Evolutionary conservation across 2,329 filamentous ascomycete species (phyloP), one percentile per base, ranked within the genome.

Genomic region (Metarhizium sp.): DNA sequence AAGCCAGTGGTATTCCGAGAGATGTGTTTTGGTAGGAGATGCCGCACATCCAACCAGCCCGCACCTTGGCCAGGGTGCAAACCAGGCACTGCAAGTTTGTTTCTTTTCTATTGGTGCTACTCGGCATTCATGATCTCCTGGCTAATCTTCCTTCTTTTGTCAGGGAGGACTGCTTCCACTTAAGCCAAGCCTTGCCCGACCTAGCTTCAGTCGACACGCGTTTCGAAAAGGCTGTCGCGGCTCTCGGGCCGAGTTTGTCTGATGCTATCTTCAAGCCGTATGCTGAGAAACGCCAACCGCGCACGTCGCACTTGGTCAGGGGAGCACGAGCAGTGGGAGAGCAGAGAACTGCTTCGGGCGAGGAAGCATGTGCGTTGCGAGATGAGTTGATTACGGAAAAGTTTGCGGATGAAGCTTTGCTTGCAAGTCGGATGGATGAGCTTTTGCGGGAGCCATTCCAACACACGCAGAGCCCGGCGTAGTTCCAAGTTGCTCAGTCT

Each of bases 31-130:
- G 29, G 57, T 62, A 10, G 62, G 61, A 11, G 62, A 64, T 49
- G 61, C 62, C 7, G 62, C 62, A 25, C 63, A 64, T 55, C 61
- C 63, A 1, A 65, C 62, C 1, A 63, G 60, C 40, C 60, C 62
- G 2, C 62, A 65, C 50, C 61, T 65, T 13, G 63, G 62, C 2
- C 63, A 65, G 53, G 63, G 63, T 10, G 61, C 61, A 6, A 63
- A 63, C 13, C 62, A 63, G 48, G 57, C 57, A n/a, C 50, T 59
- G 59, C 59, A 51, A 59, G 58, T 54, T 42, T 6, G 25, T 14
- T 48, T 49, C 52, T 53, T 8, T 48, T 25, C 18, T 13, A 36
- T 48, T 48, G 14, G 1, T 6, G 16, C 6, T 43, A 18, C 25
- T 25, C 25, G 3, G 25, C 25, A 25, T 25, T 18, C n/a, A 43